A percentile compares a stretch with the other conserved stretches of the same genome.
phyloP scores from a whole-genome alignment of 176 grass and related monocot species.

The Tillandsia fasciculata region DNA sequence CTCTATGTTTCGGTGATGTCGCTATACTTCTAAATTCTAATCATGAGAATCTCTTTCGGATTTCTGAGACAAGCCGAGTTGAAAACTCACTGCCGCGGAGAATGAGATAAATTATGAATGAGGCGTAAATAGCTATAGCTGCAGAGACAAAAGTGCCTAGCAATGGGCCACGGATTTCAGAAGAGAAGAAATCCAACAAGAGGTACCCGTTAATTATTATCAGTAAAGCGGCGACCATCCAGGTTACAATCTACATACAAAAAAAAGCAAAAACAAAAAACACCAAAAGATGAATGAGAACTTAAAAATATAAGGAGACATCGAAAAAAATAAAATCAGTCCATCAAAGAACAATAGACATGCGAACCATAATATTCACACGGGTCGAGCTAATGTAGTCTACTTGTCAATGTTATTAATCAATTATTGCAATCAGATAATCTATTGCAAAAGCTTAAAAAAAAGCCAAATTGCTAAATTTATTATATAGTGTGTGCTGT shows the following conservation, averaged over 20 bases:
- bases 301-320: not conserved
- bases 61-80: slow-evolving; percentile 23
- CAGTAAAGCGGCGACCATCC: slow-evolving; percentile 70
- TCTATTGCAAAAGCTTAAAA: not conserved
- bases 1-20: not conserved
- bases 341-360: too few species aligned
- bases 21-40: not conserved
- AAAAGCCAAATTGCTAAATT: not conserved
- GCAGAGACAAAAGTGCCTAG: slow-evolving; percentile 39
- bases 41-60: slow-evolving; percentile 43
- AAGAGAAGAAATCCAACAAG: slow-evolving; percentile 82
- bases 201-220: slow-evolving; percentile 87
- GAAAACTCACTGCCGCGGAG: slow-evolving; percentile 41
- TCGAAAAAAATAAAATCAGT: not conserved
- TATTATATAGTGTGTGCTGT: not conserved
- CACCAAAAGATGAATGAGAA: not conserved
- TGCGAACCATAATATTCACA: too few species aligned
- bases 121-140: slow-evolving; percentile 37
- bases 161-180: slow-evolving; percentile 54
- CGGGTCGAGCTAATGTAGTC: too few species aligned
- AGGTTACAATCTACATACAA: slow-evolving; percentile 60
- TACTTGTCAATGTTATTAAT: too few species aligned
- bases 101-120: slow-evolving; percentile 75
- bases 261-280: not conserved
- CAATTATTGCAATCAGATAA: too few species aligned